Conservation (phyloP, 2,329 filamentous ascomycete genomes). For the Penicillium paneum region DNA sequence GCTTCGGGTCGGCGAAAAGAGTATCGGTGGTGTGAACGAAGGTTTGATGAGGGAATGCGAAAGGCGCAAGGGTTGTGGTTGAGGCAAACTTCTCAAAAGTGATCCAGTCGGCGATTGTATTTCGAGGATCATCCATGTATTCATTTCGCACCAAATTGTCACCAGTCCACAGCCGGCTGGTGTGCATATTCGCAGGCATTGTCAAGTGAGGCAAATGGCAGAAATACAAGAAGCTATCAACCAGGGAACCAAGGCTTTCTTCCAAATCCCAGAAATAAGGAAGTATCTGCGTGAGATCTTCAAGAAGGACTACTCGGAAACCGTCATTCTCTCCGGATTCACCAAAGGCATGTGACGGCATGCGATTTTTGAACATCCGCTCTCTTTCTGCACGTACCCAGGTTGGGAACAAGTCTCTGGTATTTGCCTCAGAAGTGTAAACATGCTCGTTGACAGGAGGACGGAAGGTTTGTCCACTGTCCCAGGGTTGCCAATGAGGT, state of each 20-base stretch:
- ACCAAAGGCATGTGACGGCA: conserved; percentile 72
- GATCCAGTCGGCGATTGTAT: conserved; percentile 28
- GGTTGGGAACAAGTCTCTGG: conserved; percentile 37
- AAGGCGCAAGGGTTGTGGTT: conserved; percentile 22
- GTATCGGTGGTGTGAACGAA: conserved; percentile 50
- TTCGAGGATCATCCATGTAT: conserved; percentile 29
- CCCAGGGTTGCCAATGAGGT: conserved; percentile 67
- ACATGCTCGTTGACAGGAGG: conserved; percentile 25
- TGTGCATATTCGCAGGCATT: conserved; percentile 19
- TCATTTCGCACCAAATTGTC: conserved; percentile 56
- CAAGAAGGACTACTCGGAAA: conserved; percentile 75
- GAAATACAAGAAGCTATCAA: conserved; percentile 71
- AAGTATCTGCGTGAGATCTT: conserved; percentile 68
- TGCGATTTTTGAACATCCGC: conserved; percentile 47
- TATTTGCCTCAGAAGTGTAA: conserved; percentile 20
- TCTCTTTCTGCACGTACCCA: conserved; percentile 56
- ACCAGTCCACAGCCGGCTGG: conserved; percentile 40
- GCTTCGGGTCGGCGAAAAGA: conserved; percentile 49
- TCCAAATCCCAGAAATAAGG: conserved; percentile 29
- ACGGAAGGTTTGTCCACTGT: conserved; percentile 33
- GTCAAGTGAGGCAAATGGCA: conserved; percentile 59
- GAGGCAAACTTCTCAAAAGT: conserved; percentile 2
- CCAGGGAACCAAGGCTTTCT: conserved; percentile 47
- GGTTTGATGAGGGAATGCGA: conserved; percentile 37
- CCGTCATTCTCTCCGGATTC: conserved; percentile 75